Percentiles rank a stretch among this genome's conserved stretches.
Evolutionary conservation across 2,329 filamentous ascomycete genomes (phyloP).

Genomic region (Diaporthe aspalathi): DNA sequence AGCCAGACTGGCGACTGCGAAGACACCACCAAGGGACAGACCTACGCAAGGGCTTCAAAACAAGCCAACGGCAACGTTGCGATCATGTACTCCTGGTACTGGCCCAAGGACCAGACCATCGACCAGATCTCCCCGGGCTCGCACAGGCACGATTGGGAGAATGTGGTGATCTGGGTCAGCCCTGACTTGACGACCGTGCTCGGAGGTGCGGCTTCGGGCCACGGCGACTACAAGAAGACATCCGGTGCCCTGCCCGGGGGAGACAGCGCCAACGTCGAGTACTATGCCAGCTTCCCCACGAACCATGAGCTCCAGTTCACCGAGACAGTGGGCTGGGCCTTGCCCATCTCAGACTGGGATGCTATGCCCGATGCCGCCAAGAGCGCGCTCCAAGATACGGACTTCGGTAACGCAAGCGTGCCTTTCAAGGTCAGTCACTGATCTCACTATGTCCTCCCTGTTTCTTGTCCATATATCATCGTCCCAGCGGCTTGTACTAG

Average conservation of each 20-base stretch:
- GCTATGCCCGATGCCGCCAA: conserved; percentile 48
- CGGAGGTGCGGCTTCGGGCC: conserved; percentile 50
- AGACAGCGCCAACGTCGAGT: conserved; percentile 46
- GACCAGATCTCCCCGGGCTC: conserved; percentile 45
- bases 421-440: conserved; percentile 48
- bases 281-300: conserved; percentile 46
- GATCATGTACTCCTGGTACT: conserved; percentile 57
- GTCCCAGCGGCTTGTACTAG: background rate
- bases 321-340: conserved; percentile 48
- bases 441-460: background rate
- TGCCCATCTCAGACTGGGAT: conserved; percentile 56
- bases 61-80: conserved; percentile 45
- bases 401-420: conserved; percentile 55
- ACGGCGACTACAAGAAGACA: conserved; percentile 48
- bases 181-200: conserved; percentile 45
- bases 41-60: conserved; percentile 47
- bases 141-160: conserved; percentile 54
- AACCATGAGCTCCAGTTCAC: conserved; percentile 55
- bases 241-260: conserved; percentile 40
- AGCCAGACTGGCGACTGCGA: conserved; percentile 45
- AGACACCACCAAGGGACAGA: conserved; percentile 49
- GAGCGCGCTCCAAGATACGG: conserved; percentile 48
- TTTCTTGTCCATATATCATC: too few relatives aligned
- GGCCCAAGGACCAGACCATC: conserved; percentile 55
- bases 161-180: conserved; percentile 47